Percentiles rank a stretch among this genome's conserved stretches.
Conservation (phyloP, 352 stramenopile species). For the Pythium brassicae region DNA sequence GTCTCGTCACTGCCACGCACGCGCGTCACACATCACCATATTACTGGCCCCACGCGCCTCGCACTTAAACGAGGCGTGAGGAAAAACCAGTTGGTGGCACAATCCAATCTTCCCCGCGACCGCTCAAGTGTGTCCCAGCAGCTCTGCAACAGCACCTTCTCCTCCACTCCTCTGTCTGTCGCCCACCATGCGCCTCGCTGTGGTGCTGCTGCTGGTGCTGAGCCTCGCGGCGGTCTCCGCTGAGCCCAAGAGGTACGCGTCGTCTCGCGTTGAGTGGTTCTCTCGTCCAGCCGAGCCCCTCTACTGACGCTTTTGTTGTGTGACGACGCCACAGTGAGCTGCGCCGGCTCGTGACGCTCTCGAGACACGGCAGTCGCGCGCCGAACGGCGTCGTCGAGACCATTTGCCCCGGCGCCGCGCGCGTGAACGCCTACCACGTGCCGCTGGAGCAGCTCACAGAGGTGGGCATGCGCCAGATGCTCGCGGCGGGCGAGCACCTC, state of each 20-base stretch:
- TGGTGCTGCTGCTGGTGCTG: constrained; percentile 3
- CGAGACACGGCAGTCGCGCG: constrained; percentile 69
- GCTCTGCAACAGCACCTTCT: too few species aligned
- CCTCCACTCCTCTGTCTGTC: not conserved
- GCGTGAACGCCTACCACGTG: constrained; percentile 53
- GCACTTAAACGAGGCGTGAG: too few species aligned
- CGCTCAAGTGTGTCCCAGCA: too few species aligned
- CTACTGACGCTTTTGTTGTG: not conserved
- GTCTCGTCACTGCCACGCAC: too few species aligned
- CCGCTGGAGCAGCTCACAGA: constrained; percentile 73
- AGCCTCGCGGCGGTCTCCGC: not conserved
- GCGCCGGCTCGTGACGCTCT: constrained; percentile 65
- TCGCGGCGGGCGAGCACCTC: constrained; percentile 52
- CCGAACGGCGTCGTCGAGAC: constrained; percentile 57
- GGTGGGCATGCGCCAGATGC: constrained; percentile 66
- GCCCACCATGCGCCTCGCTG: not conserved
- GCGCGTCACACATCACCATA: too few species aligned
- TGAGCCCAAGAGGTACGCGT: constrained; percentile 7
- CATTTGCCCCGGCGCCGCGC: constrained; percentile 59
- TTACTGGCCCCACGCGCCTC: too few species aligned
- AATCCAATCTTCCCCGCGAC: too few species aligned
- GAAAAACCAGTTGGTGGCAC: too few species aligned
- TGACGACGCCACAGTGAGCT: constrained; percentile 71
- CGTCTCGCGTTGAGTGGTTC: too few species aligned
- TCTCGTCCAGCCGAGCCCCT: too few species aligned